Percentiles rank a stretch among this genome's conserved stretches.
These are phyloP conservation scores for Aspergillus tamarii DNA, from an alignment of 2,329 filamentous ascomycete species.

Conservation along the genomic window DNA sequence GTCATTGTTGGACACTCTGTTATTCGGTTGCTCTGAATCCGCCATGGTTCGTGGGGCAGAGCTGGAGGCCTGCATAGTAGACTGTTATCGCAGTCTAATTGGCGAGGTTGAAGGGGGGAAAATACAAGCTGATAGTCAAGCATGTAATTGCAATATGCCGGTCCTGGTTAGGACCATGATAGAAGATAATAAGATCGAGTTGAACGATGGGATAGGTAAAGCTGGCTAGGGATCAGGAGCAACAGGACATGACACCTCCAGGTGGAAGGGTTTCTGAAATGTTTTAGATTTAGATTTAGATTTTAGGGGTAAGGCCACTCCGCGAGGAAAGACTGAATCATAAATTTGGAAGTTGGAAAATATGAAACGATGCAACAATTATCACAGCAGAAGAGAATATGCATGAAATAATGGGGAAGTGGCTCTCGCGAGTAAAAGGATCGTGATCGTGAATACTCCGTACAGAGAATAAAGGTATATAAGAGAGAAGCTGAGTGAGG, in stretches of 20 bases:
- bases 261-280: conserved; percentile 14
- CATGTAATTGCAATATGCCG: conserved; percentile 17
- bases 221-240: conserved; percentile 9
- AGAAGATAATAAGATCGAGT: conserved; percentile 6
- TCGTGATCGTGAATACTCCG: background rate
- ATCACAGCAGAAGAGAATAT: background rate
- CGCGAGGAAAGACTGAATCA: conserved; percentile 4
- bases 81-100: conserved; percentile 6
- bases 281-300: conserved; percentile 17
- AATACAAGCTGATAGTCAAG: conserved; percentile 15
- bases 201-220: background rate
- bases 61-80: conserved; percentile 16
- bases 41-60: conserved; percentile 18
- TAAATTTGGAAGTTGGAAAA: conserved; percentile 5
- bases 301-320: conserved; percentile 11
- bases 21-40: conserved; percentile 34
- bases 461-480: background rate
- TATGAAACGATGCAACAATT: conserved; percentile 5
- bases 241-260: conserved; percentile 12
- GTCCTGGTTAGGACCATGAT: conserved; percentile 21
- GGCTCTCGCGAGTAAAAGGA: background rate
- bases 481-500: background rate
- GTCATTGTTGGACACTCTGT: conserved; percentile 36
- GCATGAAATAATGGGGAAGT: background rate
- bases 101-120: background rate